Conservation (phyloP, 2,329 filamentous ascomycete species). For the Aspergillus intermedius region DNA sequence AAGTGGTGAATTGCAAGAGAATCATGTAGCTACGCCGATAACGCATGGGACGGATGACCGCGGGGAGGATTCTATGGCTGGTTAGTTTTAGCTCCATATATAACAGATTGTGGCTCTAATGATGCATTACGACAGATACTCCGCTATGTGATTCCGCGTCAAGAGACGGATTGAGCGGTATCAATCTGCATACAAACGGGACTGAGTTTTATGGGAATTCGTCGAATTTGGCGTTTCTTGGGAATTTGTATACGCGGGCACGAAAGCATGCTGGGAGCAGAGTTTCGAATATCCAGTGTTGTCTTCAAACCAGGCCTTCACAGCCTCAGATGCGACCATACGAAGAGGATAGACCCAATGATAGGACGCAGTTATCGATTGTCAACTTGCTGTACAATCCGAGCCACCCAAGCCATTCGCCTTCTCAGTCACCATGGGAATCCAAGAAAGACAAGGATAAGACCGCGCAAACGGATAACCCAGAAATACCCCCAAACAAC, state of each 20-base stretch:
- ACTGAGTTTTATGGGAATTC: conserved; percentile 24
- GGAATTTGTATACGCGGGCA: conserved; percentile 15
- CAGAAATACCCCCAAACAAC: not conserved
- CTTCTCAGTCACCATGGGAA: conserved; percentile 1
- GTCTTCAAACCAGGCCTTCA: too few species aligned
- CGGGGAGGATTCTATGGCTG: not conserved
- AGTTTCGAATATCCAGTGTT: too few species aligned
- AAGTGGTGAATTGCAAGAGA: not conserved
- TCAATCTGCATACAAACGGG: conserved; percentile 22
- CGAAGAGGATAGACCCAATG: not conserved
- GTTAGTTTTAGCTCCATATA: not conserved
- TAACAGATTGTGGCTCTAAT: not conserved
- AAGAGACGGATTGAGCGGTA: conserved; percentile 18
- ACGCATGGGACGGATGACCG: not conserved
- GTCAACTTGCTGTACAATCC: conserved; percentile 16
- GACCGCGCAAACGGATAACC: not conserved
- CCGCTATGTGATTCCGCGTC: conserved; percentile 13
- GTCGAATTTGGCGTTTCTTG: conserved; percentile 22
- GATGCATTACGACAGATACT: not conserved
- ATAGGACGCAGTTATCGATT: conserved; percentile 13
- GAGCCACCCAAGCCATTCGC: conserved; percentile 9
- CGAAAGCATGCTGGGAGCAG: conserved; percentile 10
- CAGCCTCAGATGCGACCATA: not conserved
- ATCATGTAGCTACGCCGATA: conserved; percentile 1
- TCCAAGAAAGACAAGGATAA: not conserved